Evolutionary conservation across 345 rosid species (phyloP), one percentile per base, ranked within the genome.

Genomic region (Citrus australasica): DNA sequence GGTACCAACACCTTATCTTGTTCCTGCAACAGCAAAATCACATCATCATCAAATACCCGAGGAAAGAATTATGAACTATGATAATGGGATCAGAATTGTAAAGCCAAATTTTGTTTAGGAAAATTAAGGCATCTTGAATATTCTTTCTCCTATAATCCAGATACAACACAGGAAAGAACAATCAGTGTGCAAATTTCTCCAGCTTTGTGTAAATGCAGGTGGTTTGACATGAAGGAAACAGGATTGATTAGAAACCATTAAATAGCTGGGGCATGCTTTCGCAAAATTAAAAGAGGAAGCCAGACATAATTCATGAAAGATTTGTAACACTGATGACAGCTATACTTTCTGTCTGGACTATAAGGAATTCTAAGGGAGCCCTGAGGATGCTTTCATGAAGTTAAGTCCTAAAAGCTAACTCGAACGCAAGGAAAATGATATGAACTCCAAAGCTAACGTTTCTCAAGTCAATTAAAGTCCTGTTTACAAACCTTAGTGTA

Each of bases 21-120:
- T 74, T 86, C 93, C 94, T 90, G 85, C 88, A 80, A 53, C 55
- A 67, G 40, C 61, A 2, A 78, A 9, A 76, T 59, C 37, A 24
- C 58, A 70, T 64, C 72, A 55, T 74, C 51, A 60, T 74, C 51
- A 65, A 67, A 77, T 55, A 32, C n/a, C 68, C 17, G 11, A 42
- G 32, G 25, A 14, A 28, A 53, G 28, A 35, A 35, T 35, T 66
- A 35, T 66, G 38, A 58, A 78, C 35, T 16, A 56, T 58, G 25
- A 35, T 67, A 30, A 35, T 35, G 22, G 21, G 66, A 73, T 38
- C 51, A 76, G n/a, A 81, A 55, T 56, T 59, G 32, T 16, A 56
- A 37, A 22, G 46, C 28, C 27, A 69, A 53, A 35, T 9, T 17
- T 19, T 7, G 59, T 60, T 33, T 16, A 46, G 62, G 42, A 69